phyloP scores from a whole-genome alignment of 2,329 filamentous ascomycete species.

The Pyrenophora seminiperda region DNA sequence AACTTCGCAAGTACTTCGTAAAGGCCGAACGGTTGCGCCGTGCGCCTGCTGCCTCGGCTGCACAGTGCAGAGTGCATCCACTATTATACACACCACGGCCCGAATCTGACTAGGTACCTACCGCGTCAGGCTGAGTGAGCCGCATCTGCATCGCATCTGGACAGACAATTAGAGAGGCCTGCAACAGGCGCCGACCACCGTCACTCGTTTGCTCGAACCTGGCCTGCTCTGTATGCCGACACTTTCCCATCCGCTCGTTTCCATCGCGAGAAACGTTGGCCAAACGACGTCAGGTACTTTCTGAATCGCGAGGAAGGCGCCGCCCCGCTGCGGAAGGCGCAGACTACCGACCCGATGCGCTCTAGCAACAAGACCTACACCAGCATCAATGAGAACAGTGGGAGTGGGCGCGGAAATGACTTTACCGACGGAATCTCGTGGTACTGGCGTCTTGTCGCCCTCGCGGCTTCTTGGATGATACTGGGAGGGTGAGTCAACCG shows the following conservation, averaged over 20 bases:
- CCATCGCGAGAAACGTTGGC: constrained; percentile 17
- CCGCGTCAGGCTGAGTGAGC: constrained; percentile 7
- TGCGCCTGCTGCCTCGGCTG: constrained; percentile 19
- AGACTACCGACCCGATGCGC: constrained; percentile 37
- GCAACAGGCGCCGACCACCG: constrained; percentile 14
- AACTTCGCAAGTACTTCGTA: no score
- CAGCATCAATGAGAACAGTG: constrained; percentile 30
- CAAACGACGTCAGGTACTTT: constrained; percentile 18
- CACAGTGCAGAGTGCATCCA: no score
- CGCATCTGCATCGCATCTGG: constrained; percentile 8
- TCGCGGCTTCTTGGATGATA: constrained; percentile 54
- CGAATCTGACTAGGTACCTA: constrained; percentile 17
- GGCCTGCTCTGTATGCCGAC: constrained; percentile 23
- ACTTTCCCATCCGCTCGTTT: constrained; percentile 9
- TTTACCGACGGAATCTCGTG: constrained; percentile 43
- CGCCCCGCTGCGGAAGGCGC: constrained; percentile 25
- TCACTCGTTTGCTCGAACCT: constrained; percentile 10
- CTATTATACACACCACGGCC: constrained; percentile 28
- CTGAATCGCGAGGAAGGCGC: constrained; percentile 27
- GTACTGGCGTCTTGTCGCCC: constrained; percentile 56
- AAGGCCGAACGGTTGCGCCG: constrained; percentile 11
- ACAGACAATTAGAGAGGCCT: constrained; percentile 4
- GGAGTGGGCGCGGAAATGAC: constrained; percentile 12
- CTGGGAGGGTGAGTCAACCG: constrained; percentile 52
- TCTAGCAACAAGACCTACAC: constrained; percentile 38